Percentiles rank a stretch among this genome's conserved stretches.
Evolutionary conservation across 345 rosid genomes (phyloP).

Genomic region (Eucalyptus brandiana): DNA sequence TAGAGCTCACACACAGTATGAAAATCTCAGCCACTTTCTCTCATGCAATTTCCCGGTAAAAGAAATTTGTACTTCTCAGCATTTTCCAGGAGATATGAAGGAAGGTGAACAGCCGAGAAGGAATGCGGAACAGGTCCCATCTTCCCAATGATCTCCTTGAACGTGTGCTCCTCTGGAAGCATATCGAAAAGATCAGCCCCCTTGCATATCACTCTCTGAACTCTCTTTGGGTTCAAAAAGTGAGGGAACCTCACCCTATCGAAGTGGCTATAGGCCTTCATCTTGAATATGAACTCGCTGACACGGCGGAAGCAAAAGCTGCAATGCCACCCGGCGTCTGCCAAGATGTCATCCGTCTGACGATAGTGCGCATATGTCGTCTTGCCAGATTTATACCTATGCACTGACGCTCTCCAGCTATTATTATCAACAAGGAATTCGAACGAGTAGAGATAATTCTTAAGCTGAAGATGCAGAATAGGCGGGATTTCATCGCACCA

Average conservation of each 20-base stretch:
- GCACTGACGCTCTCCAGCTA: constrained; percentile 92
- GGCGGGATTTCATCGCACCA: constrained; percentile 79
- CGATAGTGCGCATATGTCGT: constrained; percentile 53
- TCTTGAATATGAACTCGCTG: constrained; percentile 52
- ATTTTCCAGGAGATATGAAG: constrained; percentile 46
- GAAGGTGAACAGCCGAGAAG: constrained; percentile 53
- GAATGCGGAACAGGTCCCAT: constrained; percentile 66
- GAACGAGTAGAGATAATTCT: constrained; percentile 73
- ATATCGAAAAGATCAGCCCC: constrained; percentile 55
- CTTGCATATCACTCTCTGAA: constrained; percentile 49
- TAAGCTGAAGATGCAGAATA: constrained; percentile 60
- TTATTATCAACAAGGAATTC: constrained; percentile 65
- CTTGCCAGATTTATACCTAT: constrained; percentile 37
- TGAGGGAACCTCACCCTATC: constrained; percentile 50
- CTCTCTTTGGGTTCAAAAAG: constrained; percentile 37
- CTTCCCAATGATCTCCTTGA: constrained; percentile 49
- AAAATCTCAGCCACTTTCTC: constrained; percentile 38
- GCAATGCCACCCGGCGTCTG: constrained; percentile 67
- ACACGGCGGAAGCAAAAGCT: constrained; percentile 53
- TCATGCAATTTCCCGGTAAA: constrained; percentile 46
- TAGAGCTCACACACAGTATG: background rate
- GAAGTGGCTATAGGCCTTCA: constrained; percentile 55
- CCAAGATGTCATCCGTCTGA: constrained; percentile 36
- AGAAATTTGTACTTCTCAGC: constrained; percentile 44
- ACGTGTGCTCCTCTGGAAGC: constrained; percentile 64